Percentiles rank a stretch among this genome's conserved stretches.
Evolutionary conservation across 192 early-diverging fungal genomes (phyloP).

Genomic region (Rhizophagus prolifer): DNA sequence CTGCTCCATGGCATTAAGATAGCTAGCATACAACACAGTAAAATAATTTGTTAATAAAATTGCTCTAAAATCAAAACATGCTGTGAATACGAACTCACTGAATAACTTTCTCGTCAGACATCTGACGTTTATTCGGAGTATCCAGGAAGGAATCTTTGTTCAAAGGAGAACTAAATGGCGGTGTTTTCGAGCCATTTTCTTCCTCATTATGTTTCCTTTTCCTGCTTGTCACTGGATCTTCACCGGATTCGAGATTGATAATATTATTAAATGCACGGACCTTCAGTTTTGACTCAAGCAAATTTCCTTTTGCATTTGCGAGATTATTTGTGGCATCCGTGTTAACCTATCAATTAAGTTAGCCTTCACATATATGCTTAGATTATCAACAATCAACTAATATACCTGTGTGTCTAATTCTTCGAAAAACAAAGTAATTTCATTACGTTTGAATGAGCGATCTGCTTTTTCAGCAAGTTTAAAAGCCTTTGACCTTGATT

Average conservation of each 20-base stretch:
- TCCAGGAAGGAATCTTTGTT: background rate
- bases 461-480: slow-evolving; percentile 22
- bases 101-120: slow-evolving; percentile 17
- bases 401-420: slow-evolving; percentile 23
- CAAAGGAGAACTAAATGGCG: background rate
- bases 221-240: background rate
- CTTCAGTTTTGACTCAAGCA: slow-evolving; percentile 5
- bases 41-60: background rate
- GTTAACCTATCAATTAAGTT: slow-evolving; percentile 14
- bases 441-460: slow-evolving; percentile 23
- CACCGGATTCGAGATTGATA: background rate
- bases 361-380: slow-evolving; percentile 24
- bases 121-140: slow-evolving; percentile 20
- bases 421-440: slow-evolving; percentile 31
- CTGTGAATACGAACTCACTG: background rate
- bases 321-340: background rate
- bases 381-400: slow-evolving; percentile 12
- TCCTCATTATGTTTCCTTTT: slow-evolving; percentile 2
- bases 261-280: background rate
- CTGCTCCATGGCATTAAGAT: slow-evolving; percentile 15
- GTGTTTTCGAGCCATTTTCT: background rate
- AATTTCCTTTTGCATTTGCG: slow-evolving; percentile 16
- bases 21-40: slow-evolving; percentile 12
- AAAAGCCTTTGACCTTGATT: slow-evolving; percentile 23
- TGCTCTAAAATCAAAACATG: background rate